These are phyloP conservation scores for Solanum hybrid DNA, from an alignment of 305 asterid species.

Conservation along the genomic window DNA sequence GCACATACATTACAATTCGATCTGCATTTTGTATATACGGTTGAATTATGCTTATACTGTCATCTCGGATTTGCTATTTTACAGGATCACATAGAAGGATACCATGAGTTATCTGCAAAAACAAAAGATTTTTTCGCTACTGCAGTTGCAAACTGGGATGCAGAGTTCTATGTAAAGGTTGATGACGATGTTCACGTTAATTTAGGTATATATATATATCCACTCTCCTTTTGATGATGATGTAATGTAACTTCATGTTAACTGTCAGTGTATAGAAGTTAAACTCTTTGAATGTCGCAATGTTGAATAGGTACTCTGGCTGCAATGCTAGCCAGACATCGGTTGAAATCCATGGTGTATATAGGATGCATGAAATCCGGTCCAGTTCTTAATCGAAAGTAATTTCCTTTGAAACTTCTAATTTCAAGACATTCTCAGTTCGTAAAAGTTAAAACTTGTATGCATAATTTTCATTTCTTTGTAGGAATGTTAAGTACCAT, in stretches of 20 bases:
- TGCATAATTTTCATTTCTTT: background rate
- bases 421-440: background rate
- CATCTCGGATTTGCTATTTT: background rate
- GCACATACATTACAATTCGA: background rate
- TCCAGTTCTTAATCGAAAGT: conserved; percentile 71
- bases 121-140: conserved; percentile 65
- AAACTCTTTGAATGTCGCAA: background rate
- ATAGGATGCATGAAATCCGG: conserved; percentile 92
- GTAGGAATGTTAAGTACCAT: conserved; percentile 60
- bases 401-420: background rate
- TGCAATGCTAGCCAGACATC: conserved; percentile 56
- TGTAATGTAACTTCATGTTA: conserved; percentile 1
- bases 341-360: conserved; percentile 55
- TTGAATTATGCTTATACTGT: background rate
- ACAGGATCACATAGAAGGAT: conserved; percentile 77
- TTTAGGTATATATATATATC: conserved; percentile 34
- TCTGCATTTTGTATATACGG: background rate
- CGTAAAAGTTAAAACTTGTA: background rate
- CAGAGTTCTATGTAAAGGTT: conserved; percentile 67
- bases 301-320: conserved; percentile 55
- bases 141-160: conserved; percentile 66
- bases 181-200: conserved; percentile 89
- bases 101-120: conserved; percentile 74
- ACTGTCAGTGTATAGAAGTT: background rate
- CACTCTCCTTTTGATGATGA: conserved; percentile 36